Conservation (phyloP, 768 basidiomycete genomes). For the Crassisporium funariophilum region DNA sequence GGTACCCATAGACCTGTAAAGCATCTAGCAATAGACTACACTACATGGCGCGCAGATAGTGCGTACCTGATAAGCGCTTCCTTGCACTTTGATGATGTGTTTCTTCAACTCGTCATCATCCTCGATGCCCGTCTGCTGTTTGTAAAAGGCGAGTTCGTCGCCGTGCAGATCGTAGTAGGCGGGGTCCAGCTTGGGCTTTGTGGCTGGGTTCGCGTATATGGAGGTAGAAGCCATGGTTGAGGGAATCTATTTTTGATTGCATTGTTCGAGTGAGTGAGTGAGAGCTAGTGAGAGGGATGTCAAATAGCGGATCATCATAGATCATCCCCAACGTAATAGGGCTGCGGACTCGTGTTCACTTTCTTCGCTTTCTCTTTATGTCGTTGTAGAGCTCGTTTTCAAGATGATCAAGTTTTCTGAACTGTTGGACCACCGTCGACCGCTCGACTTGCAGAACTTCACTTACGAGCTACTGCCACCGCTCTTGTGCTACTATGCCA, state of each 20-base stretch:
- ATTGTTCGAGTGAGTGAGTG: neutral
- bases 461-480: constrained; percentile 47
- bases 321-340: too few species aligned
- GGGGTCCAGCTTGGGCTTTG: constrained; percentile 20
- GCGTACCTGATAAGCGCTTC: constrained; percentile 31
- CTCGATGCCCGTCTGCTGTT: constrained; percentile 34
- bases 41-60: too few species aligned
- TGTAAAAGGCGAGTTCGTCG: constrained; percentile 35
- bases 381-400: too few species aligned
- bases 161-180: constrained; percentile 24
- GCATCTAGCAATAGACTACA: too few species aligned
- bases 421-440: too few species aligned
- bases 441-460: too few species aligned
- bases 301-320: too few species aligned
- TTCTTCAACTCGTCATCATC: constrained; percentile 36
- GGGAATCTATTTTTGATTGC: neutral
- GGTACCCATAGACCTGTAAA: constrained; percentile 35
- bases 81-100: constrained; percentile 37
- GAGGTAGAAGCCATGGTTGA: neutral
- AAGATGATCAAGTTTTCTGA: too few species aligned
- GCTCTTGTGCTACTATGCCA: constrained; percentile 47
- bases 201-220: constrained; percentile 1
- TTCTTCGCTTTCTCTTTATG: too few species aligned
- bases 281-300: too few species aligned
- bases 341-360: too few species aligned